Evolutionary conservation across 73 alveolate species (phyloP), one percentile per base, ranked within the genome.

Genomic region (Symbiodinium natans): DNA sequence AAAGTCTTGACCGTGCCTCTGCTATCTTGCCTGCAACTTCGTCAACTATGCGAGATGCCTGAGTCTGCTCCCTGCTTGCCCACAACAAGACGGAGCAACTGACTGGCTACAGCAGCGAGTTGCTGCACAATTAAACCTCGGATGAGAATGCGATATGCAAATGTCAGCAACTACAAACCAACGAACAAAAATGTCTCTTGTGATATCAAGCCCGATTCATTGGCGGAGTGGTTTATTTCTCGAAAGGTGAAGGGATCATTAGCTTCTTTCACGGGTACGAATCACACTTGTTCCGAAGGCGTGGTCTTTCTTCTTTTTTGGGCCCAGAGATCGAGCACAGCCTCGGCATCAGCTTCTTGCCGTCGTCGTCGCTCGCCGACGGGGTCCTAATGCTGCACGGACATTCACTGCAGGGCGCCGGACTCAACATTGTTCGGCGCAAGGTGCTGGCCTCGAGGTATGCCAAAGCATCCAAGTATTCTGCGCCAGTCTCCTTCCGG

Each of bases 21-120:
- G 97, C 97, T 25, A 90, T 90, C 80, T 90, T 84, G 75, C 80
- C 80, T 10, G 97, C 97, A 39, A 90, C 97, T 36, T 90, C 97
- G 80, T 90, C 97, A 17, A 90, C 97, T 68, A 90, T 85, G 23
- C 80, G 87, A 56, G 54, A 71, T 25, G 86, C 95, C 95, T 89
- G 33, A 41, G 27, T 29, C 17, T 21, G 71, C n/a, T 29, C 71
- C 17, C 71, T 21, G n/a, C 17, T 52, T 13, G n/a, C n/a, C n/a
- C n/a, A n/a, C n/a, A n/a, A n/a, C n/a, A n/a, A n/a, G n/a, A n/a
- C n/a, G n/a, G n/a, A n/a, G n/a, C n/a, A n/a, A n/a, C n/a, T n/a
- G n/a, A n/a, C n/a, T n/a, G n/a, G n/a, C n/a, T n/a, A n/a, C n/a
- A n/a, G n/a, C n/a, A n/a, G n/a, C n/a, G n/a, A n/a, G n/a, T n/a